Evolutionary conservation across 1,284 basidiomycete genomes (phyloP), one percentile per base, ranked within the genome.

Genomic region (Ustilago cynodontis): DNA sequence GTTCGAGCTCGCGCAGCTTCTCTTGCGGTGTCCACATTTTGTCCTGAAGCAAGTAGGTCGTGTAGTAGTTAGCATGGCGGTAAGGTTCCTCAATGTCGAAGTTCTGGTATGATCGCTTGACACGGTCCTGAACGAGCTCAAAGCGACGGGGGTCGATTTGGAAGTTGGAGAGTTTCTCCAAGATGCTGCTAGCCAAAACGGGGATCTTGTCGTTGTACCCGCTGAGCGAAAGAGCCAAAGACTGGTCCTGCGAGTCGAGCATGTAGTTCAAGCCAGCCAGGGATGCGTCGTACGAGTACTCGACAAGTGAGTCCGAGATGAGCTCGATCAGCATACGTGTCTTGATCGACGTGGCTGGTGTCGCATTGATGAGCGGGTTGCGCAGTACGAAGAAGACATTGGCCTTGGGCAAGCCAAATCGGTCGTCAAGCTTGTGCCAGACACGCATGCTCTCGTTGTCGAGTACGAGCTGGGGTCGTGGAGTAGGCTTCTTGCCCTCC

Each of bases 121-220:
- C 93, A 87, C 93, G 91, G 86, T 98, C 94, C 84, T 92, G 93
- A 85, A 97, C 90, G 56, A 98, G 90, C 54, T 89, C 90, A 68
- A 98, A 90, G 67, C 95, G 89, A 64, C 92, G 90, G 26, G 90
- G 87, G 78, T 92, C 89, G 35, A 97, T 89, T 79, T 90, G 87
- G 62, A 96, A 88, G 33, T 88, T 88, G 84, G 90, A 92, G 64
- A 93, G 88, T 80, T 91, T 91, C 72, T 92, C 90, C 49, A 98
- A 86, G 62, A 99, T 91, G 71, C 92, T 90, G 80, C 92, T 88
- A 9, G 92, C 89, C 35, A 99, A 89, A 0, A 93, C 90, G 7
- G 90, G 88, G 41, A 99, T 88, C 87, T 98, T 98, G 87, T 99
- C 95, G 84, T 96, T 97, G 88, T 98, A 99, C 1, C 97, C 97